Evolutionary conservation across 441 rosid species (phyloP).

Genomic region (Rhodomyrtus psidioides): DNA sequence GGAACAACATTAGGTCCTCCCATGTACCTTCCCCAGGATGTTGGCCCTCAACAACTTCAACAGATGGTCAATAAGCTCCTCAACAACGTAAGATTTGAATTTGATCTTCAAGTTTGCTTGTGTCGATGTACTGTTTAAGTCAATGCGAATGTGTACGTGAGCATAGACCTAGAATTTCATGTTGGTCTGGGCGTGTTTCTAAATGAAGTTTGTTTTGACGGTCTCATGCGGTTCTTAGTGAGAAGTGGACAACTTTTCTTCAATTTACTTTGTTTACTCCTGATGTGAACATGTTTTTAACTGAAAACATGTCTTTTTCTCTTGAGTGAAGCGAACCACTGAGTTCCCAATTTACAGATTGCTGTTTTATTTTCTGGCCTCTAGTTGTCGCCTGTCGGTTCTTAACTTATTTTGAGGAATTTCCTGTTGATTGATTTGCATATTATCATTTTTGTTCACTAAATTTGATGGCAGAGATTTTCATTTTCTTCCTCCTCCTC

Average conservation of each 20-base stretch:
- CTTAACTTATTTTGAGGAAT: background rate
- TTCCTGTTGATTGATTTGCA: background rate
- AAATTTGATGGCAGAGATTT: background rate
- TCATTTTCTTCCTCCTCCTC: background rate
- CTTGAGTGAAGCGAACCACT: background rate
- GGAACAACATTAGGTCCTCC: constrained; percentile 66
- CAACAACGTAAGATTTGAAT: constrained; percentile 36
- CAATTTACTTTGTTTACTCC: background rate
- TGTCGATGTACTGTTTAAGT: background rate
- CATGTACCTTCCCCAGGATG: constrained; percentile 65
- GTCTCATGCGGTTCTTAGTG: background rate
- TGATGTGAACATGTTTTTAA: background rate
- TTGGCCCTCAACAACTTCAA: too few species aligned
- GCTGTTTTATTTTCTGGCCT: background rate
- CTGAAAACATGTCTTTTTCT: background rate
- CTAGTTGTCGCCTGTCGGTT: background rate
- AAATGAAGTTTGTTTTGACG: background rate
- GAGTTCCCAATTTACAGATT: background rate
- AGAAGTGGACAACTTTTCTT: background rate
- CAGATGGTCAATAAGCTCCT: constrained; percentile 77
- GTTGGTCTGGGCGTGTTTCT: background rate
- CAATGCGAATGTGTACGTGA: background rate
- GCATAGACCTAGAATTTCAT: background rate
- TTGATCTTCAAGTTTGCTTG: background rate
- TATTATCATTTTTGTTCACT: background rate